These are phyloP conservation scores for Pelargonium australe DNA, from an alignment of 441 rosid genomes.

Conservation along the genomic window DNA sequence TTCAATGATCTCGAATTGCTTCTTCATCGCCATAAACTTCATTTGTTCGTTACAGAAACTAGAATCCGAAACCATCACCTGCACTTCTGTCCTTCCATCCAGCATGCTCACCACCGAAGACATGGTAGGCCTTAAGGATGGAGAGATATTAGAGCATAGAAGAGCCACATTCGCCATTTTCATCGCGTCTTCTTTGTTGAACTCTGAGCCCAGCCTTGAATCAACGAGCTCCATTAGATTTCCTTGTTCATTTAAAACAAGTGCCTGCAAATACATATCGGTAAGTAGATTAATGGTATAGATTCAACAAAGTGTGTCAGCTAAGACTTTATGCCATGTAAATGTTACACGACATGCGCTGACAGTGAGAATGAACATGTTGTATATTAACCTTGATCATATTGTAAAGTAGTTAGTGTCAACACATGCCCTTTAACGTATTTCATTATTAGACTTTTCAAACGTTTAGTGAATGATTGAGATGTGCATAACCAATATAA, in stretches of 20 bases:
- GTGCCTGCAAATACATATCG: slow-evolving; percentile 31
- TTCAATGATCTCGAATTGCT: slow-evolving; percentile 21
- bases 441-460: too few relatives aligned
- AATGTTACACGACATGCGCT: too few relatives aligned
- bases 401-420: too few relatives aligned
- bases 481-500: too few relatives aligned
- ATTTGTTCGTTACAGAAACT: slow-evolving; percentile 11
- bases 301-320: too few relatives aligned
- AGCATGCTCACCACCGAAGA: slow-evolving; percentile 64
- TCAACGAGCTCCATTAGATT: slow-evolving; percentile 43
- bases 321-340: too few relatives aligned
- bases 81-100: slow-evolving; percentile 41
- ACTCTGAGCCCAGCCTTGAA: slow-evolving; percentile 37
- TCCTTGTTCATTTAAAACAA: slow-evolving; percentile 39
- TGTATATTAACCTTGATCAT: too few relatives aligned
- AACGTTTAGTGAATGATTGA: too few relatives aligned
- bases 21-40: slow-evolving; percentile 35
- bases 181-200: slow-evolving; percentile 44
- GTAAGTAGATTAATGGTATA: too few relatives aligned
- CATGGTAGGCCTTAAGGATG: slow-evolving; percentile 53
- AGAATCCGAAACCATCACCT: slow-evolving; percentile 25
- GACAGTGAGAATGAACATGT: too few relatives aligned
- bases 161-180: slow-evolving; percentile 50
- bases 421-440: too few relatives aligned
- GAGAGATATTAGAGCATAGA: slow-evolving; percentile 39